These are phyloP conservation scores for Tolypocladium inflatum DNA, from an alignment of 2,329 filamentous ascomycete species.

Conservation along the genomic window DNA sequence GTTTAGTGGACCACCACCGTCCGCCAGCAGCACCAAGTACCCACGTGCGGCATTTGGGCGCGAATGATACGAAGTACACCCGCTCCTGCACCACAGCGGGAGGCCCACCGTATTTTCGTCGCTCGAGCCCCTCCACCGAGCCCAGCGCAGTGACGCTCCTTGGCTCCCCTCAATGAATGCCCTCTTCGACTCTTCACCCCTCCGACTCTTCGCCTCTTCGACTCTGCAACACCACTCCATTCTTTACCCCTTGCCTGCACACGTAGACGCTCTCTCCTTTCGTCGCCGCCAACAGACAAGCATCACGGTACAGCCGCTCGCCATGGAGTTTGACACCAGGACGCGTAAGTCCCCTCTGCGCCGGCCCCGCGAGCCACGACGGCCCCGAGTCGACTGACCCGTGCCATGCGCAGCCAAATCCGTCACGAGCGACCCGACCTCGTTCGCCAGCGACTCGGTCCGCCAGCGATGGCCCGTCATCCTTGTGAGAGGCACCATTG, in stretches of 20 bases:
- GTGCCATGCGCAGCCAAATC: constrained; percentile 52
- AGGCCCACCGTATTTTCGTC: neutral
- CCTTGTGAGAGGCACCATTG: constrained; percentile 48
- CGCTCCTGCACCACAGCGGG: neutral
- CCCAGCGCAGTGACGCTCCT: neutral
- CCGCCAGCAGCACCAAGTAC: neutral
- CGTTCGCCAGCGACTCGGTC: constrained; percentile 80
- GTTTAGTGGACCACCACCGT: neutral
- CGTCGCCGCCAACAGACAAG: neutral
- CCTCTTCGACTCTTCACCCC: too few relatives aligned
- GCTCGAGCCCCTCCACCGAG: neutral
- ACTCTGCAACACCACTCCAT: neutral
- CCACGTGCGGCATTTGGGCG: neutral
- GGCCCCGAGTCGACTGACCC: constrained; percentile 2
- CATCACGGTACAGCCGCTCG: neutral
- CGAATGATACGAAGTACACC: neutral
- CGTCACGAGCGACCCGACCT: constrained; percentile 70
- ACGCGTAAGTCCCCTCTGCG: constrained; percentile 45
- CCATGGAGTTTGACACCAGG: constrained; percentile 70
- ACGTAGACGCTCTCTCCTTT: neutral
- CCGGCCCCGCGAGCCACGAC: neutral
- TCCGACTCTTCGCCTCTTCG: too few relatives aligned
- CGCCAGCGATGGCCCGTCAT: constrained; percentile 90
- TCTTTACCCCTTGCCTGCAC: neutral
- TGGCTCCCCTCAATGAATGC: too few relatives aligned